Evolutionary conservation across 2,329 filamentous ascomycete species (phyloP), one percentile per base, ranked within the genome.

Genomic region (Stemphylium vesicarium): DNA sequence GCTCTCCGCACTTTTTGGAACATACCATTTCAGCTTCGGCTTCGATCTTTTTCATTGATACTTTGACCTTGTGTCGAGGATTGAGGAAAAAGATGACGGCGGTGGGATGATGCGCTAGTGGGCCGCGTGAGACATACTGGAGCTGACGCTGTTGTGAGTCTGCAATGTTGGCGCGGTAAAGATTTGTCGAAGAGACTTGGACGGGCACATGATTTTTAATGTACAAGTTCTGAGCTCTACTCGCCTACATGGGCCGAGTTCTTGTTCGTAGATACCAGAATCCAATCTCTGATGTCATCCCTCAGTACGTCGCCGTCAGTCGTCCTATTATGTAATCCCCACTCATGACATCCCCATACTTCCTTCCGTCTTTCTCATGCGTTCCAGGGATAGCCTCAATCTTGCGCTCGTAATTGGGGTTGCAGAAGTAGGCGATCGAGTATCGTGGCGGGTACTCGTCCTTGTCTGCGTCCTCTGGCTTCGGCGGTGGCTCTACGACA

Each of bases 341-440:
- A 64, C 88, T 89, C 53, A 88, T 90, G 64, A 96, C 87, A 0
- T 84, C 86, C 31, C 83, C 78, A 68, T 96, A 96, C 78, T 93
- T 95, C 80, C 90, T 94, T 37, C 89, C 85, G 1, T 79, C 77
- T 56, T 88, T 75, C 48, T 82, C 81, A 69, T 85, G 94, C 0
- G 92, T 96, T 0, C 90, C 90, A 0, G 91, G 92, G 39, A 96
- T 85, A 1, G 88, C 90, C 64, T 95, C 89, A 61, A 96, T 96
- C 50, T 84, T 79, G 63, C 82, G 84, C 56, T 90, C 84, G 71
- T 86, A 89, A 70, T 96, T 92, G 8, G 92, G 91, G 65, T 96
- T 94, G 80, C 92, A 96, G 73, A 96, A 96, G 78, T 96, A 97
- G 65, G 92, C 93, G 70, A 97, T 88, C 66, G 89, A 94, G 71